phyloP scores from a whole-genome alignment of 2,329 filamentous ascomycete genomes.

The Colletotrichum cereale region DNA sequence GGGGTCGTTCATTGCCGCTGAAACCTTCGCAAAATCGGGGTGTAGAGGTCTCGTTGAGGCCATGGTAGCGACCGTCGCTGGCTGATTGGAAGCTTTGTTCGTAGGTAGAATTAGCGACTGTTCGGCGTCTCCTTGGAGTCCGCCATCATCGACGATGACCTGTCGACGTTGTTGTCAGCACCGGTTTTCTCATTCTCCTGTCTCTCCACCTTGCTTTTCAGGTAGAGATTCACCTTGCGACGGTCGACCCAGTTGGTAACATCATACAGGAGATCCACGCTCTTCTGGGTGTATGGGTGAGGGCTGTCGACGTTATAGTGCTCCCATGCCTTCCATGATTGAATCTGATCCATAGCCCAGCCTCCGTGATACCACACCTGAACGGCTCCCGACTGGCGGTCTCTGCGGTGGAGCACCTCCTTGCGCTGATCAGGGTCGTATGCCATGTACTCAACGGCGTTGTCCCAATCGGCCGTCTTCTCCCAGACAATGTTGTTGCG shows the following conservation, averaged over 20 bases:
- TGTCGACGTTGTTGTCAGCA: conserved; percentile 21
- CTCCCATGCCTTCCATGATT: conserved; percentile 35
- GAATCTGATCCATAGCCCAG: conserved; percentile 11
- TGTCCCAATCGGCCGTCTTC: conserved; percentile 23
- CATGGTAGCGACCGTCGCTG: not conserved
- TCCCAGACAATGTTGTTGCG: conserved; percentile 34
- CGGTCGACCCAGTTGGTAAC: conserved; percentile 41
- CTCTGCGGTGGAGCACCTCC: conserved; percentile 22
- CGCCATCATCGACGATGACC: conserved; percentile 35
- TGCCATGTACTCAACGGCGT: conserved; percentile 15
- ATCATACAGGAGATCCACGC: conserved; percentile 43
- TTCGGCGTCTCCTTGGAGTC: conserved; percentile 39
- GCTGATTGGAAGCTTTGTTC: not conserved
- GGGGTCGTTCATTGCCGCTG: not conserved
- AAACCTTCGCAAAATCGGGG: not conserved
- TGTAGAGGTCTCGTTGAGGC: not conserved
- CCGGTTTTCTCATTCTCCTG: not conserved
- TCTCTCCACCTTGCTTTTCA: conserved; percentile 26
- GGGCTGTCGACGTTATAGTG: conserved; percentile 37
- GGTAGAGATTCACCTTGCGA: conserved; percentile 46
- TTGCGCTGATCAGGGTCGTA: conserved; percentile 26
- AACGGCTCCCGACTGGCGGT: conserved; percentile 29
- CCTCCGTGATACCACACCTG: conserved; percentile 21
- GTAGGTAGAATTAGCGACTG: conserved; percentile 42
- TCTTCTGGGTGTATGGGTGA: conserved; percentile 27